phyloP scores from a whole-genome alignment of 2,329 filamentous ascomycete genomes.

The Knufia fluminis region DNA sequence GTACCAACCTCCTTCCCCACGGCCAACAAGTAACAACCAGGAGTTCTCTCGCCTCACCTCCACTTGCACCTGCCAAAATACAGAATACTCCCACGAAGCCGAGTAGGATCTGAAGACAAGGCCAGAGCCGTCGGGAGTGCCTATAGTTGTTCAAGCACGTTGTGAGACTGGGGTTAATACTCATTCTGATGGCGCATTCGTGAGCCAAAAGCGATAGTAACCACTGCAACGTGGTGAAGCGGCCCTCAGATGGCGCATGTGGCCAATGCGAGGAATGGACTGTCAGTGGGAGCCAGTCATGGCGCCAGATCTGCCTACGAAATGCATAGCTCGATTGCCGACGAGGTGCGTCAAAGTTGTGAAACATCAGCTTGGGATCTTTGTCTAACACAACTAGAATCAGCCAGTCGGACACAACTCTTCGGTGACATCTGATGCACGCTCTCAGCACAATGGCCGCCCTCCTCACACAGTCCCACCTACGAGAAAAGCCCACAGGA shows the following conservation, averaged over 20 bases:
- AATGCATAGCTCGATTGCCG: background rate
- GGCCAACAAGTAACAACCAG: too few relatives aligned
- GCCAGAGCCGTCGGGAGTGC: too few relatives aligned
- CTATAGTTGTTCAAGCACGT: too few relatives aligned
- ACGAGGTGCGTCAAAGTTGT: slow-evolving; percentile 7
- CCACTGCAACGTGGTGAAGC: too few relatives aligned
- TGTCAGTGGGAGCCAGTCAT: slow-evolving; percentile 4
- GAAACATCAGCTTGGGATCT: background rate
- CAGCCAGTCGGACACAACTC: slow-evolving; percentile 1
- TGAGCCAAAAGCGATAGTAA: background rate
- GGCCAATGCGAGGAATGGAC: slow-evolving; percentile 9
- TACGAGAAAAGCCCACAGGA: slow-evolving; percentile 18
- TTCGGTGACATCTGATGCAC: slow-evolving; percentile 2
- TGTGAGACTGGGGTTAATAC: too few relatives aligned
- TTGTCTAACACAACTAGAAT: slow-evolving; percentile 3
- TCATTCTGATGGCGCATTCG: slow-evolving; percentile 1
- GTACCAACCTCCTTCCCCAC: too few relatives aligned
- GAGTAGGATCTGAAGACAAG: too few relatives aligned
- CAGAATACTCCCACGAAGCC: too few relatives aligned
- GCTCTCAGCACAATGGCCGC: background rate
- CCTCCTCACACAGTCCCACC: background rate
- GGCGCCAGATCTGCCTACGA: slow-evolving; percentile 6
- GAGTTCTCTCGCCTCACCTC: too few relatives aligned
- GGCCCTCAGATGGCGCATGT: slow-evolving; percentile 5
- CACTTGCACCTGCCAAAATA: too few relatives aligned